phyloP scores from a whole-genome alignment of 306 rosid genomes.

The Prunus mongolica region DNA sequence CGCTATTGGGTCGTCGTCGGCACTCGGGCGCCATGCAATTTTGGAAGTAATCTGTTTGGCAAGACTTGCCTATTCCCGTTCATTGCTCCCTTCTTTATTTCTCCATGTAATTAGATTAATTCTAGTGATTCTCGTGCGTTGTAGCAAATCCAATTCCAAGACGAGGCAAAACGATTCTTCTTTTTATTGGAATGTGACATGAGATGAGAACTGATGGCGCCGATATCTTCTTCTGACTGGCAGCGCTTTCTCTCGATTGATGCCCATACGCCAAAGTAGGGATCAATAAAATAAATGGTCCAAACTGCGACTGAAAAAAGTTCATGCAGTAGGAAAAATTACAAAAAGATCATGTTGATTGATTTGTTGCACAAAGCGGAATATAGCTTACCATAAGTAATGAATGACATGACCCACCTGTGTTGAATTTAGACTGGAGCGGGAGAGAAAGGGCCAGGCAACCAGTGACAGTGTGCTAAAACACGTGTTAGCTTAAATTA shows the following conservation, averaged over 20 bases:
- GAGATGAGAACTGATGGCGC: background rate
- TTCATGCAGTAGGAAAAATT: too few species aligned
- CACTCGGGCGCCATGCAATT: background rate
- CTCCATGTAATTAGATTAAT: too few species aligned
- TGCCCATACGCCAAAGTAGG: background rate
- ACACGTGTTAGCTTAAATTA: slow-evolving; percentile 2
- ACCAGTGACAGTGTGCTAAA: background rate
- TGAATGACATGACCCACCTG: background rate
- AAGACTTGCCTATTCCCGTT: too few species aligned
- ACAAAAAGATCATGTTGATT: too few species aligned
- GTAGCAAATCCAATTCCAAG: slow-evolving; percentile 4
- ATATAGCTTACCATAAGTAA: too few species aligned
- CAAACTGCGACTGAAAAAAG: background rate
- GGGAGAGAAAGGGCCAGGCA: background rate
- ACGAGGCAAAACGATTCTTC: background rate
- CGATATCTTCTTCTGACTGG: background rate
- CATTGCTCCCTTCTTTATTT: too few species aligned
- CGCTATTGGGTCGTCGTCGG: background rate
- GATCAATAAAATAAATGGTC: background rate
- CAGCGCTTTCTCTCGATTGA: background rate
- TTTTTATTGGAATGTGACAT: slow-evolving; percentile 4
- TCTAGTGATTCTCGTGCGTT: slow-evolving; percentile 2
- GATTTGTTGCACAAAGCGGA: too few species aligned
- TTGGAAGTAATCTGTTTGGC: background rate
- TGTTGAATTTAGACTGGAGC: background rate